phyloP scores from a whole-genome alignment of 2,329 filamentous ascomycete genomes.

The Hypoxylon sp. region DNA sequence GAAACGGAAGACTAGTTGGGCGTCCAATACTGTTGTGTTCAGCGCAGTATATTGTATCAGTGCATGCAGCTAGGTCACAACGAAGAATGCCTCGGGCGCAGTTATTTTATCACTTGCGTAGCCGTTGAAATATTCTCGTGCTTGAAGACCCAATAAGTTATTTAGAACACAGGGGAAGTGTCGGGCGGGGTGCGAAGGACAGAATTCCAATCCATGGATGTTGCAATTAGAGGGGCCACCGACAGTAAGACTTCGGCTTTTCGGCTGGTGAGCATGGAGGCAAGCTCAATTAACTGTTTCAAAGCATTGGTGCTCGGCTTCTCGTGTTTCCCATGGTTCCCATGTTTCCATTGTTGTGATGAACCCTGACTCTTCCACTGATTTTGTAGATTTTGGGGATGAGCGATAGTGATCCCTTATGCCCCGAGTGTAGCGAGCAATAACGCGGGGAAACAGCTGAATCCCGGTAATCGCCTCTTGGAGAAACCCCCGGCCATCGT shows the following conservation, averaged over 20 bases:
- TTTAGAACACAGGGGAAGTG: background rate
- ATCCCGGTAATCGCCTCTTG: background rate
- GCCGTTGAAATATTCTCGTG: constrained; percentile 3
- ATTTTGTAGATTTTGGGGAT: background rate
- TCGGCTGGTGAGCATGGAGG: background rate
- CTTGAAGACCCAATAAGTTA: background rate
- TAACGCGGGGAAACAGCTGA: background rate
- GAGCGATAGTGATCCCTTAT: background rate
- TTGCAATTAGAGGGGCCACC: background rate
- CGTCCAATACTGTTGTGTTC: too few species aligned
- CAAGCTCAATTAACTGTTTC: background rate
- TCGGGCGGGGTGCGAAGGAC: background rate
- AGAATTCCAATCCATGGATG: background rate
- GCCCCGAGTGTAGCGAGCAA: background rate
- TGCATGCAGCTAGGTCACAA: background rate
- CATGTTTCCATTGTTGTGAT: too few species aligned
- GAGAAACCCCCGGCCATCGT: background rate
- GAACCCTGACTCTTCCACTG: background rate
- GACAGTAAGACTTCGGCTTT: background rate
- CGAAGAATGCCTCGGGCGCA: background rate
- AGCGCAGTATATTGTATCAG: too few species aligned
- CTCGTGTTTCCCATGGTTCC: background rate
- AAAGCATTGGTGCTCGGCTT: background rate
- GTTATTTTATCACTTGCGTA: constrained; percentile 2
- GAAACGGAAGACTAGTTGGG: background rate